Conservation (phyloP, 2,329 filamentous ascomycete genomes). For the Aspergillus nomiae region DNA sequence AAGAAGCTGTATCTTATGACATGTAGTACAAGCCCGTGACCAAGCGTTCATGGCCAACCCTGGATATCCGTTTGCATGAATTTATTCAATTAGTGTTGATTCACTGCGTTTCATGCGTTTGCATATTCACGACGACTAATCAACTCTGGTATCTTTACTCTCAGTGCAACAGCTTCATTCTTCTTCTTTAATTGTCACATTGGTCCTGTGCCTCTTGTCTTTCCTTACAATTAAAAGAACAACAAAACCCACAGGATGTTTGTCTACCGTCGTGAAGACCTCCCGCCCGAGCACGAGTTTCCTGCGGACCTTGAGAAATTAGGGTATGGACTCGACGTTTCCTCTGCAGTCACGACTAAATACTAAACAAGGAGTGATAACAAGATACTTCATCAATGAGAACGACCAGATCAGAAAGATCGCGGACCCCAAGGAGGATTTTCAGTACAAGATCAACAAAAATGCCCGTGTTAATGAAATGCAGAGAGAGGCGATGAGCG, state of each 20-base stretch:
- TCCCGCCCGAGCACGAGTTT: constrained; percentile 72
- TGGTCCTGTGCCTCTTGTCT: background rate
- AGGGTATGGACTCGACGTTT: constrained; percentile 57
- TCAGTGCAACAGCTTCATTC: background rate
- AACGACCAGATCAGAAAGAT: constrained; percentile 74
- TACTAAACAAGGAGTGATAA: background rate
- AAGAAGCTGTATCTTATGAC: background rate
- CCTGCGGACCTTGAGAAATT: constrained; percentile 67
- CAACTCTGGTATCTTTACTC: background rate
- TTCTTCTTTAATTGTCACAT: background rate
- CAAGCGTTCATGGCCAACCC: background rate
- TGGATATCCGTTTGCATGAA: background rate
- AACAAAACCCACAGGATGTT: constrained; percentile 63
- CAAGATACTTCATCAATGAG: constrained; percentile 76
- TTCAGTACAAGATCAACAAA: constrained; percentile 72
- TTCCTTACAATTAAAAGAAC: background rate
- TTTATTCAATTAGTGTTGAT: background rate
- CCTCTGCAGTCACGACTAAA: background rate
- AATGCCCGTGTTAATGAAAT: constrained; percentile 77
- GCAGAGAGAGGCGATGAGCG: constrained; percentile 73
- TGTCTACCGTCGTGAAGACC: constrained; percentile 65
- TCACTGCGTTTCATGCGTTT: background rate
- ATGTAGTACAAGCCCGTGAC: background rate
- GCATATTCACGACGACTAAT: background rate
- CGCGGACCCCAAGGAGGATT: constrained; percentile 67